Conservation (phyloP, 2,329 filamentous ascomycete species). For the Tolypocladium tropicale region DNA sequence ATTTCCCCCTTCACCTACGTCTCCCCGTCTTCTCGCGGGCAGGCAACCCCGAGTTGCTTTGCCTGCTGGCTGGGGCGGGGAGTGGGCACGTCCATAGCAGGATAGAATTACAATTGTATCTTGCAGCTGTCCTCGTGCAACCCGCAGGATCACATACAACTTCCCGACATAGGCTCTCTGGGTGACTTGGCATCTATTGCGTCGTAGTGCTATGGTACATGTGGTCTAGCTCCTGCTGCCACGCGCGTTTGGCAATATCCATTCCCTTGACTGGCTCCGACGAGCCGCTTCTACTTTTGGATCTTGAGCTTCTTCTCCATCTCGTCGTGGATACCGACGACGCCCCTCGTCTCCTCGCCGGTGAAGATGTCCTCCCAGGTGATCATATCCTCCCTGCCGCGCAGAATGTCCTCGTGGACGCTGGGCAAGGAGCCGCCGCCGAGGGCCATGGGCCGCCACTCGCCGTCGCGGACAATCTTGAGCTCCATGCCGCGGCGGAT, state of each 20-base stretch:
- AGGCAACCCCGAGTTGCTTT: not conserved
- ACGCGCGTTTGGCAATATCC: not conserved
- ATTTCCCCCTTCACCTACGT: not conserved
- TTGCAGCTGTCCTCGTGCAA: not conserved
- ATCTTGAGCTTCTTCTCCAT: constrained; percentile 90
- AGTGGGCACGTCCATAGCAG: constrained; percentile 8
- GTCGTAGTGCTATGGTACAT: not conserved
- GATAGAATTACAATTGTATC: constrained; percentile 14
- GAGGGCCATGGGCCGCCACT: constrained; percentile 68
- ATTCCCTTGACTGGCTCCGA: not conserved
- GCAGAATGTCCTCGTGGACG: constrained; percentile 84
- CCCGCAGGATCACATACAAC: not conserved
- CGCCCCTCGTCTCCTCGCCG: constrained; percentile 62
- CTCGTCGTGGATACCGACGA: constrained; percentile 75
- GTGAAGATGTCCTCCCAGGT: constrained; percentile 91
- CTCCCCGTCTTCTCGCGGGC: not conserved
- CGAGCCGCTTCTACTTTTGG: constrained; percentile 9
- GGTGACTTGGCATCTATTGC: not conserved
- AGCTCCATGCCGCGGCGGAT: constrained; percentile 91
- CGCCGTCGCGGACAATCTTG: constrained; percentile 70
- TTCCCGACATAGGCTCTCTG: not conserved
- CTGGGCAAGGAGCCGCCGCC: constrained; percentile 49
- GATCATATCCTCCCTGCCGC: constrained; percentile 65
- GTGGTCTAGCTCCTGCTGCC: not conserved
- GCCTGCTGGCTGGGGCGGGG: not conserved